Base-by-base conservation (phyloP, 768 basidiomycete genomes). In the Podaxis sp. region DNA sequence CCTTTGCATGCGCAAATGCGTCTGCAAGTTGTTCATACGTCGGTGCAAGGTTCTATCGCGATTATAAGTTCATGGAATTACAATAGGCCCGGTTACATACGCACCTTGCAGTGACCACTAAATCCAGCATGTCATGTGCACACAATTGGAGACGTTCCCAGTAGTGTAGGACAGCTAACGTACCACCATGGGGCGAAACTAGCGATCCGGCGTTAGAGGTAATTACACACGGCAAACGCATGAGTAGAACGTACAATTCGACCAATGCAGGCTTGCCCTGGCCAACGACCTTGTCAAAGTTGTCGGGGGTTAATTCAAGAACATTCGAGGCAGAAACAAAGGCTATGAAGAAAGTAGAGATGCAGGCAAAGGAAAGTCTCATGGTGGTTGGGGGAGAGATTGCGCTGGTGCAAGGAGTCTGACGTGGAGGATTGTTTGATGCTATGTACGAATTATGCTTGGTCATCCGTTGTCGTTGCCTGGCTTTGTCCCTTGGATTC, bases 131-230 rank as follows among this genome's bases (percentile, higher is more conserved):
- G 55, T 28, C 23, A 42, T 42, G 40, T 13, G 7, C 13, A 50
- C 28, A 57, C 61, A 13, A 61, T 65, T 62, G 40, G 64, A 28
- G 38, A 25, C 23, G 4, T 38, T 7, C 36, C 13, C 25, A 27
- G 21, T 7, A 37, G 2, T 10, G 40, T 5, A 1, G 16, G 28
- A 18, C 4, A 60, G 50, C n/a, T 7, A 27, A 68, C 85, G 63
- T 79, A 90, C 89, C 92, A 93, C 92, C 92, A 94, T 7, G 92
- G 89, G 16, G 92, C 92, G 66, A 88, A 93, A 73, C 91, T 94
- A 51, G 42, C 57, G 25, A 54, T 37, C 36, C 0, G 50, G 32
- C 14, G 59, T 59, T 44, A 65, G 37, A 7, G 42, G 7, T 47
- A 37, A 18, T 58, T 28, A 32, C 5, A 27, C 53, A 46, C 25